Conservation (phyloP, 169 alveolate genomes). For the Plasmodium ovale region DNA sequence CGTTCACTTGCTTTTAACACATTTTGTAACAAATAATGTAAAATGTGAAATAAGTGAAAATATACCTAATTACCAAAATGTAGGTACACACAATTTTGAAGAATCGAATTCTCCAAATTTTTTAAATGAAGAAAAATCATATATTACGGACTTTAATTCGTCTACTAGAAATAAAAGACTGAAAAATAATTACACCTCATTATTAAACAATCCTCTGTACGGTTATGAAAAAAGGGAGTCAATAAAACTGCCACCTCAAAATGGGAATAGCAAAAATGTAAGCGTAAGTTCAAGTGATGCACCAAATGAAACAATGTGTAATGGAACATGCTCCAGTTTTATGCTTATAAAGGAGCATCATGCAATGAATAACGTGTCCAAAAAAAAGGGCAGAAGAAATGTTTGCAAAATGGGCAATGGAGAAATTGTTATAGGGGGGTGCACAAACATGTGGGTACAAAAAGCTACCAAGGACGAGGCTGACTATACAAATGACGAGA, state of each 20-base stretch:
- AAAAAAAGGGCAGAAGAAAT: neutral
- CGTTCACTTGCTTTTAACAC: conserved; percentile 22
- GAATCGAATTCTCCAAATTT: conserved; percentile 13
- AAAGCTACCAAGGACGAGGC: neutral
- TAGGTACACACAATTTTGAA: neutral
- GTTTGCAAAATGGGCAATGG: neutral
- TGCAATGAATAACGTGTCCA: neutral
- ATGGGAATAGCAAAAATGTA: neutral
- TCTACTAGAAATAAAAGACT: conserved; percentile 5
- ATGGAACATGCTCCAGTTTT: conserved; percentile 15
- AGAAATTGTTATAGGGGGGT: neutral
- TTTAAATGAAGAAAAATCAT: conserved; percentile 28
- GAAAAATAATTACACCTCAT: conserved; percentile 8
- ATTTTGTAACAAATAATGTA: conserved; percentile 21
- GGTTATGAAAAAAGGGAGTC: neutral
- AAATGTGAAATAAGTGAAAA: conserved; percentile 47
- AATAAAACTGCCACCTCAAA: neutral
- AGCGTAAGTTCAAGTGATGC: neutral
- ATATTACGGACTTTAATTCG: conserved; percentile 36
- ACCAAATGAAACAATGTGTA: neutral
- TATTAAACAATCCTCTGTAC: conserved; percentile 22
- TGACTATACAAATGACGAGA: neutral
- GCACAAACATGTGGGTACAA: neutral
- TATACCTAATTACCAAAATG: neutral
- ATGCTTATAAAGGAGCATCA: conserved; percentile 21